Conservation (phyloP, 331 rosid genomes). For the Malus hybrid region DNA sequence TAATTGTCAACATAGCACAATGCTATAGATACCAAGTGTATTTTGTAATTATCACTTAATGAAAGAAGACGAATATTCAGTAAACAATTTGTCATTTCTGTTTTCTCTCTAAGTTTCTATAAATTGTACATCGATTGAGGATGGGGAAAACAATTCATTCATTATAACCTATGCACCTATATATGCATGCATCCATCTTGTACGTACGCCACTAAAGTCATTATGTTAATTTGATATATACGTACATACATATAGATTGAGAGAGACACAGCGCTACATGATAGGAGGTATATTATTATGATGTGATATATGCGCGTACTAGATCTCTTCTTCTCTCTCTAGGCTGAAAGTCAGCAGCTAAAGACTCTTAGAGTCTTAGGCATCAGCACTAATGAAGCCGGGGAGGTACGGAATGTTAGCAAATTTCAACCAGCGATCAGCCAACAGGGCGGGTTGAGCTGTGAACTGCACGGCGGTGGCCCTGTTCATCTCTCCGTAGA, state of each 20-base stretch:
- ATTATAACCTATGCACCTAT: too few species aligned
- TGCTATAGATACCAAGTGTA: too few species aligned
- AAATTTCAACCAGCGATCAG: slow-evolving; percentile 30
- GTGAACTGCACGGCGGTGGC: slow-evolving; percentile 27
- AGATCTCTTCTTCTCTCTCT: background rate
- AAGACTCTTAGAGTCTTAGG: background rate
- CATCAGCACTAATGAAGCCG: background rate
- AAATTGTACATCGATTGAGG: too few species aligned
- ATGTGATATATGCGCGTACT: background rate
- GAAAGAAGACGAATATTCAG: too few species aligned
- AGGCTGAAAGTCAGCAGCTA: background rate
- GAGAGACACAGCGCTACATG: background rate
- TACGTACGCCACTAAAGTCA: background rate
- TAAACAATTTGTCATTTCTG: too few species aligned
- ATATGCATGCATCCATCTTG: background rate
- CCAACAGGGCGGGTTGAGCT: slow-evolving; percentile 24
- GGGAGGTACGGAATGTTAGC: slow-evolving; percentile 26
- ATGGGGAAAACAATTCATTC: background rate
- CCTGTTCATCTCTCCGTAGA: slow-evolving; percentile 17
- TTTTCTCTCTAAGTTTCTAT: too few species aligned
- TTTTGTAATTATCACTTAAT: too few species aligned
- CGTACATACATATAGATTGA: background rate
- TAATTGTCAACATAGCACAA: too few species aligned
- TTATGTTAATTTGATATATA: background rate
- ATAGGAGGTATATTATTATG: background rate